A percentile compares a stretch with the other conserved stretches of the same genome.
Evolutionary conservation across 176 grass and related monocot genomes (phyloP).

Genomic region (Thalia dealbata): DNA sequence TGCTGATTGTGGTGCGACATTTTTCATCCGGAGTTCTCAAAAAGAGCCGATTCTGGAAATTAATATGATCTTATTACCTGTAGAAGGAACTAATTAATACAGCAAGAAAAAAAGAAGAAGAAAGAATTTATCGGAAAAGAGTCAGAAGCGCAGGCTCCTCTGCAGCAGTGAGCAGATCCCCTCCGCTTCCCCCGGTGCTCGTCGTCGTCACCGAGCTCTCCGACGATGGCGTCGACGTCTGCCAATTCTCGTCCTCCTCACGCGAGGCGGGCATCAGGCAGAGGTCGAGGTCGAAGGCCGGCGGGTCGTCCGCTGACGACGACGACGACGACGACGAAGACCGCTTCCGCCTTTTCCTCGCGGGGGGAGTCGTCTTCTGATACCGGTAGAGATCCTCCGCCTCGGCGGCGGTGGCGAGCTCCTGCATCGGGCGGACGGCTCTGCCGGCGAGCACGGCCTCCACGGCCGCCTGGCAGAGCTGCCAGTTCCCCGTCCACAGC

Average conservation of each 20-base stretch:
- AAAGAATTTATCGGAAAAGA: constrained; percentile 1
- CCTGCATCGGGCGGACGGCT: constrained; percentile 31
- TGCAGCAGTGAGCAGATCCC: not conserved
- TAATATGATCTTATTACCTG: too few species aligned
- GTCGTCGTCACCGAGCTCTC: constrained; percentile 57
- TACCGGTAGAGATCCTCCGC: not conserved
- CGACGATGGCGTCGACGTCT: constrained; percentile 13
- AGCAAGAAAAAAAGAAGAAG: too few species aligned
- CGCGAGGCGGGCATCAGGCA: constrained; percentile 39
- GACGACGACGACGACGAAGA: not conserved
- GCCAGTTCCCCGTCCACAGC: constrained; percentile 74
- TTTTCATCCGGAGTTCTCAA: too few species aligned
- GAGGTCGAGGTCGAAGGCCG: constrained; percentile 39
- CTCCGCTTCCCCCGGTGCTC: not conserved
- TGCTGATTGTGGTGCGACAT: too few species aligned
- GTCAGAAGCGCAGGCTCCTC: constrained; percentile 1
- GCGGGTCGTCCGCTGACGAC: not conserved
- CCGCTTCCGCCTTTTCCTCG: constrained; percentile 19
- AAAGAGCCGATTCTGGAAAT: too few species aligned
- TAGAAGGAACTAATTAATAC: too few species aligned
- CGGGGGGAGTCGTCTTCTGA: not conserved
- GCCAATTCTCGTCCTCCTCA: not conserved
- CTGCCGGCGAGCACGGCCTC: constrained; percentile 52
- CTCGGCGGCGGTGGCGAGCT: constrained; percentile 22
- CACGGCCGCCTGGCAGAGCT: constrained; percentile 72